Percentiles rank a stretch among this genome's conserved stretches.
Evolutionary conservation across 768 basidiomycete genomes (phyloP).

Genomic region (Leccinum pellstonianum): DNA sequence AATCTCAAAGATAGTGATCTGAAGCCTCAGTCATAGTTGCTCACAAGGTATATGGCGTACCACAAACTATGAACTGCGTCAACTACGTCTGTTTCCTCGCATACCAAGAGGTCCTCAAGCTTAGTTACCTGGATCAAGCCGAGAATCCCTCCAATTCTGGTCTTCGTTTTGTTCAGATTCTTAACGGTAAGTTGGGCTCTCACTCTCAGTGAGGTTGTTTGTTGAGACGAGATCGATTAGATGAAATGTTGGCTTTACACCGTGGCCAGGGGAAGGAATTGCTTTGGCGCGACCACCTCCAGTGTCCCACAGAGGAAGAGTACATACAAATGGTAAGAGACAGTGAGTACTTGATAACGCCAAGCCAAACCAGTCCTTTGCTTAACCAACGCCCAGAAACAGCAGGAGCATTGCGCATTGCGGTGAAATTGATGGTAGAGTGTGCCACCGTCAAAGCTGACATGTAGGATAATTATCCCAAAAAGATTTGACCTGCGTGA

Average conservation of each 20-base stretch:
- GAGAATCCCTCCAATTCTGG: constrained; percentile 22
- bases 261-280: constrained; percentile 93
- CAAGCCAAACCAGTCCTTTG: neutral
- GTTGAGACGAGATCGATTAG: constrained; percentile 19
- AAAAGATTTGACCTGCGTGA: neutral
- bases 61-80: constrained; percentile 94
- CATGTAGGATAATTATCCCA: constrained; percentile 42
- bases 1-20: neutral
- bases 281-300: constrained; percentile 87
- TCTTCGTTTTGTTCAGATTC: constrained; percentile 61
- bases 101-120: constrained; percentile 70
- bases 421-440: constrained; percentile 95
- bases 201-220: neutral
- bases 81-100: constrained; percentile 98
- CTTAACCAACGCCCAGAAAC: constrained; percentile 60
- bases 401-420: constrained; percentile 87
- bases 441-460: constrained; percentile 59
- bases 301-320: constrained; percentile 91
- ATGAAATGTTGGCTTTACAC: constrained; percentile 82
- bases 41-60: constrained; percentile 94
- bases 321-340: constrained; percentile 96
- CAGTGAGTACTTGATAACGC: constrained; percentile 48
- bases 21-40: constrained; percentile 54
- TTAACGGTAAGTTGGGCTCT: constrained; percentile 55
- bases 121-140: constrained; percentile 7